These are phyloP conservation scores for Pharus latifolius DNA, from an alignment of 176 grass and related monocot species.

Conservation along the genomic window DNA sequence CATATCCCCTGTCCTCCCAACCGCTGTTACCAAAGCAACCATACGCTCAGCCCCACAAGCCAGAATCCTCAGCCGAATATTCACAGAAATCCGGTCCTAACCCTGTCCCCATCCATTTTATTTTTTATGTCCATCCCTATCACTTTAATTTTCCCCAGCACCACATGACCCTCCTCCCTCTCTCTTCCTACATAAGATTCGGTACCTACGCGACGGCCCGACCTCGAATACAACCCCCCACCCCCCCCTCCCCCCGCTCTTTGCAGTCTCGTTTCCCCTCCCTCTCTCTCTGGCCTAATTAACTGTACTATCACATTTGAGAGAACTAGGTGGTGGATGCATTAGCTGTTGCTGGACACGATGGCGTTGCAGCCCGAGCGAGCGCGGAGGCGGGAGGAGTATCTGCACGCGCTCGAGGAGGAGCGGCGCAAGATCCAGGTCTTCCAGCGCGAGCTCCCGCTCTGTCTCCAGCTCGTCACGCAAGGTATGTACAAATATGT, in stretches of 20 bases:
- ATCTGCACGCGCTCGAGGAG: slow-evolving; percentile 69
- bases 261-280: background rate
- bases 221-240: slow-evolving; percentile 34
- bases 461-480: slow-evolving; percentile 76
- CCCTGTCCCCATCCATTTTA: no score
- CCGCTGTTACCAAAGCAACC: no score
- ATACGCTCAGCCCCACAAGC: background rate
- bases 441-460: slow-evolving; percentile 79
- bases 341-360: background rate
- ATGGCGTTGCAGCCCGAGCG: slow-evolving; percentile 5
- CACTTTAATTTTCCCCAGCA: background rate
- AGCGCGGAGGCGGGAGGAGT: slow-evolving; percentile 26
- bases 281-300: background rate
- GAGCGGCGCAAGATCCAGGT: slow-evolving; percentile 81
- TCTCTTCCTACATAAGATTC: slow-evolving; percentile 48
- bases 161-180: background rate
- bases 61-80: slow-evolving; percentile 63
- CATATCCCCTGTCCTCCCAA: slow-evolving; percentile 44
- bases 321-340: background rate
- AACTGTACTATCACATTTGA: background rate
- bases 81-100: slow-evolving; percentile 7
- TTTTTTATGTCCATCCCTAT: background rate
- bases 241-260: background rate
- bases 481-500: slow-evolving; percentile 39
- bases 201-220: slow-evolving; percentile 72